Evolutionary conservation across 148 eudicot genomes (phyloP).

Genomic region (Beta vulgaris): DNA sequence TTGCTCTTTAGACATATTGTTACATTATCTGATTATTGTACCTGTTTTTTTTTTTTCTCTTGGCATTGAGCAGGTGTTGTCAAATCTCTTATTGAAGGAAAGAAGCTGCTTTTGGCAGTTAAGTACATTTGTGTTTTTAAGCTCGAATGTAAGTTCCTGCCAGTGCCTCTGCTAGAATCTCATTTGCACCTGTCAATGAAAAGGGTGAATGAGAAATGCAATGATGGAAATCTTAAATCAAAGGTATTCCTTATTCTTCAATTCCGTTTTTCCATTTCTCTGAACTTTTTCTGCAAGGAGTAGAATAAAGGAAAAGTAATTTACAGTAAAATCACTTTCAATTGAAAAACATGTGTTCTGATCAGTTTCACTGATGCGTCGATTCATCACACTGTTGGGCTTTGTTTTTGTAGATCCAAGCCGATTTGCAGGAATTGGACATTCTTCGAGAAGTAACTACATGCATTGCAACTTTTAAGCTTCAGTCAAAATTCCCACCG

Average conservation of each 20-base stretch:
- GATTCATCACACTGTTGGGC: background rate
- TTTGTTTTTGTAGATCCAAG: background rate
- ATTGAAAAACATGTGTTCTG: too few relatives aligned
- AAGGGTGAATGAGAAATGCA: background rate
- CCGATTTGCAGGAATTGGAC: background rate
- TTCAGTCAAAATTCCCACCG: background rate
- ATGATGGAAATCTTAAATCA: background rate
- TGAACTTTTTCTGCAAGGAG: too few relatives aligned
- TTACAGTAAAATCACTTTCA: too few relatives aligned
- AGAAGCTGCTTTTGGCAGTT: conserved; percentile 4
- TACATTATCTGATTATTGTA: too few relatives aligned
- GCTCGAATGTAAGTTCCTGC: conserved; percentile 3
- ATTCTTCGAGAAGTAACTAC: background rate
- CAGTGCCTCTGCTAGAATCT: conserved; percentile 18
- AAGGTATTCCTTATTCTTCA: too few relatives aligned
- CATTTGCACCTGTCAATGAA: background rate
- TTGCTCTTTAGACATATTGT: too few relatives aligned
- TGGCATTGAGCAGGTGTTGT: conserved; percentile 17
- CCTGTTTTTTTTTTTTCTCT: too few relatives aligned
- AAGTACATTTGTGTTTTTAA: conserved; percentile 20
- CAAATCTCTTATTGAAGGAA: background rate
- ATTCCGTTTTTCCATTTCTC: too few relatives aligned
- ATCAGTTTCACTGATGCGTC: too few relatives aligned
- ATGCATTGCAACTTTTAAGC: background rate
- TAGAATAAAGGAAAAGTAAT: too few relatives aligned